A percentile compares a stretch with the other conserved stretches of the same genome.
phyloP scores from a whole-genome alignment of 192 early-diverging fungal genomes.

The Anaeromyces robustus region DNA sequence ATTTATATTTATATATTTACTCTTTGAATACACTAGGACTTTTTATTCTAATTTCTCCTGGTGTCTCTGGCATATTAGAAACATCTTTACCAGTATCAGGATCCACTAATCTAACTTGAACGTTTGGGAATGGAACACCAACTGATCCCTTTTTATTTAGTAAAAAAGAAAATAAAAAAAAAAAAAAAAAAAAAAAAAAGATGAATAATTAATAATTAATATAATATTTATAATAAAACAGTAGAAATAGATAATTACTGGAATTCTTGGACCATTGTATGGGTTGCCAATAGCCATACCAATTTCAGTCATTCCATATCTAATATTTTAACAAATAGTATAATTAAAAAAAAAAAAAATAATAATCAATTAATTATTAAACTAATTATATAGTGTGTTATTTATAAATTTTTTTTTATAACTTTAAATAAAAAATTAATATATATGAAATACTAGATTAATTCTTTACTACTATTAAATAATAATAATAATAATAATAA shows the following conservation, averaged over 20 bases:
- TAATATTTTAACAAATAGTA: neutral
- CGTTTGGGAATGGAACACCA: constrained; percentile 56
- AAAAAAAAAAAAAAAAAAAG: no score
- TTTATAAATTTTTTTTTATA: no score
- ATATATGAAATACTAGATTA: no score
- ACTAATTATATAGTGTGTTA: no score
- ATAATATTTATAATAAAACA: no score
- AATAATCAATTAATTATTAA: neutral
- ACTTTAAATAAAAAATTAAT: no score
- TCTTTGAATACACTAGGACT: constrained; percentile 62
- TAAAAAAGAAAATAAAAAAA: no score
- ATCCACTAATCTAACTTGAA: constrained; percentile 34
- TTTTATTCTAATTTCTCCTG: constrained; percentile 58
- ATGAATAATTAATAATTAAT: no score
- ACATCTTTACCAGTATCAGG: constrained; percentile 19
- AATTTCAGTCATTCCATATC: constrained; percentile 77
- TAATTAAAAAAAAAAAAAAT: no score
- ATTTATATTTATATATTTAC: constrained; percentile 8
- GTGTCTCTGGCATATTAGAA: constrained; percentile 18
- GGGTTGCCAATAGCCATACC: constrained; percentile 72
- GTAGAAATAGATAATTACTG: neutral
- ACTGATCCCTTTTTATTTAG: constrained; percentile 32
- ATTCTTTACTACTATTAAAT: no score
- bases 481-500: no score
- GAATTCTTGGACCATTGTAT: constrained; percentile 14